Conservation (phyloP, 805 yeast species). For the Saturnispora serradocipensis region DNA sequence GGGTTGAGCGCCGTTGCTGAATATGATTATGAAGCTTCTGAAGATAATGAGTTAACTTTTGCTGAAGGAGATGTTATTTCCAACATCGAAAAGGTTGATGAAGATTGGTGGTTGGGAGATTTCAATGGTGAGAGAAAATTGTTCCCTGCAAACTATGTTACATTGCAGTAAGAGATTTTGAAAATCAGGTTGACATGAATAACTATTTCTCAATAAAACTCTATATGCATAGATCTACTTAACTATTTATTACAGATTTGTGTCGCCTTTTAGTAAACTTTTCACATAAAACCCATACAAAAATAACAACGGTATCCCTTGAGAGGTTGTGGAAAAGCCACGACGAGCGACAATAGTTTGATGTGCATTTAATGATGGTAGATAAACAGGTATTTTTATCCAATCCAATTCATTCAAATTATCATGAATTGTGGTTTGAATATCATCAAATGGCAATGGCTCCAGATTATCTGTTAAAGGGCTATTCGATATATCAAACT, state of each 20-base stretch:
- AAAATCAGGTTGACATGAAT: not conserved
- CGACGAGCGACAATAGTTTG: slow-evolving; percentile 78
- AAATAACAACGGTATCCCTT: slow-evolving; percentile 43
- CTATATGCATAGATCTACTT: not conserved
- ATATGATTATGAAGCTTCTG: slow-evolving; percentile 81
- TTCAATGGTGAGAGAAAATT: slow-evolving; percentile 70
- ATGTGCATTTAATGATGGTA: slow-evolving; percentile 73
- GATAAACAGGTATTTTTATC: slow-evolving; percentile 67
- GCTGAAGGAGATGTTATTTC: slow-evolving; percentile 73
- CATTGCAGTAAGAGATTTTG: slow-evolving; percentile 11
- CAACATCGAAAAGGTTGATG: slow-evolving; percentile 82
- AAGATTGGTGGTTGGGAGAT: slow-evolving; percentile 96
- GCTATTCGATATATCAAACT: slow-evolving; percentile 4
- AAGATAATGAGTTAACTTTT: slow-evolving; percentile 84
- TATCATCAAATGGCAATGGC: slow-evolving; percentile 20
- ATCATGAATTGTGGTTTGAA: slow-evolving; percentile 30
- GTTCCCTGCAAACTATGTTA: slow-evolving; percentile 88
- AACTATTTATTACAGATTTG: not conserved
- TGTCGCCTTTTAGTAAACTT: not conserved
- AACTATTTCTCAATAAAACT: not conserved
- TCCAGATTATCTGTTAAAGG: slow-evolving; percentile 13
- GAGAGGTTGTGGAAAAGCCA: slow-evolving; percentile 43
- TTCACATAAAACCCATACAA: slow-evolving; percentile 34
- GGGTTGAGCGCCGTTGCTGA: slow-evolving; percentile 52
- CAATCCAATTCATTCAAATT: slow-evolving; percentile 59